Percentiles rank a stretch among this genome's conserved stretches.
These are phyloP conservation scores for Cytospora paraplurivora DNA, from an alignment of 2,329 filamentous ascomycete genomes.

Conservation along the genomic window DNA sequence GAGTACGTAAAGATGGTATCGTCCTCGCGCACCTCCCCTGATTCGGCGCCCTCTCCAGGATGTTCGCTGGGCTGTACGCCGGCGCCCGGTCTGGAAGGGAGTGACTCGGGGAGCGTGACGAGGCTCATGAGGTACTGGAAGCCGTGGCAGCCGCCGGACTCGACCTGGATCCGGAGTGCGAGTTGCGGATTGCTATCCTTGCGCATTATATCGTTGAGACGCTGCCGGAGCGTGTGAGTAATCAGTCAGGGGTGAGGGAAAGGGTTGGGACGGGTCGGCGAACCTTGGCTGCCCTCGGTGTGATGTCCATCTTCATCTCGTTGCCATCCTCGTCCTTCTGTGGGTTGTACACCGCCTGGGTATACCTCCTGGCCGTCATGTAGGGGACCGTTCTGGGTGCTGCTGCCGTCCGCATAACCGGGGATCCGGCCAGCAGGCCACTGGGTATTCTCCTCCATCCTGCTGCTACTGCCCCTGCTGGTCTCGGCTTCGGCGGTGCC, in stretches of 20 bases:
- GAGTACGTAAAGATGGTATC: constrained; percentile 84
- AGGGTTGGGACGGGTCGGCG: constrained; percentile 29
- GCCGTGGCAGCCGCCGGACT: constrained; percentile 93
- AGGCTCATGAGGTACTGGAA: constrained; percentile 97
- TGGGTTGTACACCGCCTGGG: constrained; percentile 66
- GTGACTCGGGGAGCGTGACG: constrained; percentile 57
- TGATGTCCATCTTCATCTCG: constrained; percentile 82
- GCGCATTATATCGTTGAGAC: constrained; percentile 75
- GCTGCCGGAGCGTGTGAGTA: constrained; percentile 43
- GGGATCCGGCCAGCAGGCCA: not conserved
- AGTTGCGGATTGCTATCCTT: constrained; percentile 75
- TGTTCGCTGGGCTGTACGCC: constrained; percentile 23
- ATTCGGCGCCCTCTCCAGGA: constrained; percentile 36
- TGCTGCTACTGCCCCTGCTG: not conserved
- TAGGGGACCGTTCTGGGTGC: constrained; percentile 37
- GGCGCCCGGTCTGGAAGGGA: constrained; percentile 31
- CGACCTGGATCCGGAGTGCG: constrained; percentile 87
- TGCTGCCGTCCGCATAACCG: not conserved
- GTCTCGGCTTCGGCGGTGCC: not conserved
- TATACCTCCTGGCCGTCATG: constrained; percentile 43
- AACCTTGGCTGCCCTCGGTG: constrained; percentile 78
- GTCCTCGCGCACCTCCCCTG: constrained; percentile 61
- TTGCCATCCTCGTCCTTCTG: constrained; percentile 80
- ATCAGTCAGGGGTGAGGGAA: constrained; percentile 3
- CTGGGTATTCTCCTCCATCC: constrained; percentile 5